These are phyloP conservation scores for Aspergillus sp. DNA, from an alignment of 2,329 filamentous ascomycete species.

Conservation along the genomic window DNA sequence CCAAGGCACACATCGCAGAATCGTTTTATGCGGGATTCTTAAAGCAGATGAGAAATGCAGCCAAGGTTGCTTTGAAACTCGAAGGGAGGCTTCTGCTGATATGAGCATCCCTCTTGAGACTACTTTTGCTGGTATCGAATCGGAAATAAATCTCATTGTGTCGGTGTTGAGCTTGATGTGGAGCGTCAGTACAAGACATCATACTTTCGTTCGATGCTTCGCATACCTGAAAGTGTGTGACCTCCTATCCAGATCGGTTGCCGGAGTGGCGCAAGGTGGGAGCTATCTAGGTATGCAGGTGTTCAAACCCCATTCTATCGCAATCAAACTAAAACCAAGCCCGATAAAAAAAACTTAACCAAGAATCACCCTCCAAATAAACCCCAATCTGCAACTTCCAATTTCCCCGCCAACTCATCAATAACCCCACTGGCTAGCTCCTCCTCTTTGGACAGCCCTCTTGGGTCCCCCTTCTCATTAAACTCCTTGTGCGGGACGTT, in stretches of 20 bases:
- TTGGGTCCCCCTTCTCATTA: constrained; percentile 65
- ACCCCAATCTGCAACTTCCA: constrained; percentile 78
- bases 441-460: constrained; percentile 68
- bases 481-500: constrained; percentile 85
- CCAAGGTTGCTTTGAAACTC: not conserved
- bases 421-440: constrained; percentile 41
- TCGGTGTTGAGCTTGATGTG: not conserved
- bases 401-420: constrained; percentile 63
- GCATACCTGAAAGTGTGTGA: not conserved
- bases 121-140: not conserved
- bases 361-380: constrained; percentile 58
- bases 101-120: not conserved
- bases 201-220: not conserved
- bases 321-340: not conserved
- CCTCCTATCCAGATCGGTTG: not conserved
- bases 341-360: not conserved
- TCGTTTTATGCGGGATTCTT: not conserved
- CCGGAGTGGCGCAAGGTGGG: not conserved
- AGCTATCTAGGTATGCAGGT: not conserved
- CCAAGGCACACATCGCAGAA: not conserved
- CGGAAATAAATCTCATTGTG: not conserved
- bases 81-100: not conserved
- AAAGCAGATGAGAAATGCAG: not conserved
- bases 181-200: not conserved
- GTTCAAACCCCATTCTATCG: not conserved